Percentiles rank a stretch among this genome's conserved stretches.
Conservation (phyloP, 2,329 filamentous ascomycete species). For the Reticulascus tulasneorum region DNA sequence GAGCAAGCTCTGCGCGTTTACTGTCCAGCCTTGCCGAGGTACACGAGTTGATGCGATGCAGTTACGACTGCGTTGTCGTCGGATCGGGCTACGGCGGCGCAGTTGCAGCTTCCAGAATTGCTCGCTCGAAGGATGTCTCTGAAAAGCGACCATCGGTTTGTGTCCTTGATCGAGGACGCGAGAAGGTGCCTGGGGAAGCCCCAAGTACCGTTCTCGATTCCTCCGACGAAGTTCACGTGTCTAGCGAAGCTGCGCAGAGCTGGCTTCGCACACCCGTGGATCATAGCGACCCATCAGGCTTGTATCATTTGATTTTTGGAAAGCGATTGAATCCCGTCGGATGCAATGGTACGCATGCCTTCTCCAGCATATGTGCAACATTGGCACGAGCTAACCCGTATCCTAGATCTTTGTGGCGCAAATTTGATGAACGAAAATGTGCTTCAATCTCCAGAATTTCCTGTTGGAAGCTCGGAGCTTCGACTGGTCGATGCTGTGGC, state of each 20-base stretch:
- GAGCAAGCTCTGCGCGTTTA: too few relatives aligned
- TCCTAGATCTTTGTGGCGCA: neutral
- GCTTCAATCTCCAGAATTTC: too few relatives aligned
- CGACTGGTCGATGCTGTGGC: too few relatives aligned
- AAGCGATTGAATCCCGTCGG: constrained; percentile 40
- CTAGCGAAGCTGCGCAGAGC: constrained; percentile 15
- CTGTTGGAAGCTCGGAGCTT: too few relatives aligned
- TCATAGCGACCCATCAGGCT: constrained; percentile 30
- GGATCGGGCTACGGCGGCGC: constrained; percentile 47
- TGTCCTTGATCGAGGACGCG: constrained; percentile 40
- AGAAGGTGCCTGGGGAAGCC: constrained; percentile 42
- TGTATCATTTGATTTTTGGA: constrained; percentile 40
- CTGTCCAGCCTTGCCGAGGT: too few relatives aligned
- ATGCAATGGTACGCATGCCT: too few relatives aligned
- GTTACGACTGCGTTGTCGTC: constrained; percentile 44
- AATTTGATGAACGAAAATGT: neutral
- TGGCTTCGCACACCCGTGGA: constrained; percentile 25
- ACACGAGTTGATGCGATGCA: constrained; percentile 28
- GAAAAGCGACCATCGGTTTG: constrained; percentile 32
- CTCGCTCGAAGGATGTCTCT: constrained; percentile 30
- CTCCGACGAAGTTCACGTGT: constrained; percentile 29
- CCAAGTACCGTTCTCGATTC: constrained; percentile 28
- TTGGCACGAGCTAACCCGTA: too few relatives aligned
- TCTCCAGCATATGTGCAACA: too few relatives aligned
- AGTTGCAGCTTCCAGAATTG: constrained; percentile 43